A percentile compares a stretch with the other conserved stretches of the same genome.
phyloP scores from a whole-genome alignment of 2,329 filamentous ascomycete genomes.

The Venturia carpophila region DNA sequence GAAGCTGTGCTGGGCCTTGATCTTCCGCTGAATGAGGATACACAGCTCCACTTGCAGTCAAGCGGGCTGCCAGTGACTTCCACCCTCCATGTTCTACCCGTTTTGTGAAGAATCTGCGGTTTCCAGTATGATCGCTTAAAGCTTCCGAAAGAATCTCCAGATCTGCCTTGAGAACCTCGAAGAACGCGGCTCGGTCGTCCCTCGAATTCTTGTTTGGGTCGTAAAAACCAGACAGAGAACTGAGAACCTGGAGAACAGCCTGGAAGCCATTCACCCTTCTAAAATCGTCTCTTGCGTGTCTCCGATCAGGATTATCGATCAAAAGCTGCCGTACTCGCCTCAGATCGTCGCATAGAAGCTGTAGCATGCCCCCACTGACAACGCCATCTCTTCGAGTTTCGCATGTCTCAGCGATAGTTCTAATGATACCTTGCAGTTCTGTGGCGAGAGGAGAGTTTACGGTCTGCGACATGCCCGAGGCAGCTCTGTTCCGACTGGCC shows the following conservation, averaged over 20 bases:
- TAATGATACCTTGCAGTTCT: conserved; percentile 7
- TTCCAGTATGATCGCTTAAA: conserved; percentile 73
- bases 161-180: conserved; percentile 62
- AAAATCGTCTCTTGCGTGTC: conserved; percentile 67
- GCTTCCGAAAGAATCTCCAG: conserved; percentile 67
- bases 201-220: conserved; percentile 55
- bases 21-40: conserved; percentile 29
- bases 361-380: conserved; percentile 9
- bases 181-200: conserved; percentile 56
- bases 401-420: conserved; percentile 9
- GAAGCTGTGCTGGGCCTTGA: conserved; percentile 58
- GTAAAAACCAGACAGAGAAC: conserved; percentile 68
- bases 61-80: conserved; percentile 63
- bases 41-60: conserved; percentile 55
- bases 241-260: conserved; percentile 59
- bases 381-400: neutral
- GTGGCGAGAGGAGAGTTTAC: conserved; percentile 5
- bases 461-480: conserved; percentile 5
- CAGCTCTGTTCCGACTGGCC: conserved; percentile 10
- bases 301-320: conserved; percentile 39
- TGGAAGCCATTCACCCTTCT: conserved; percentile 74
- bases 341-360: conserved; percentile 42
- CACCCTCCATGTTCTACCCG: conserved; percentile 71
- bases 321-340: conserved; percentile 59
- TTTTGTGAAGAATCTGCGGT: conserved; percentile 76